Conservation (phyloP, 2,329 filamentous ascomycete species). For the Zopfia rhizophila region DNA sequence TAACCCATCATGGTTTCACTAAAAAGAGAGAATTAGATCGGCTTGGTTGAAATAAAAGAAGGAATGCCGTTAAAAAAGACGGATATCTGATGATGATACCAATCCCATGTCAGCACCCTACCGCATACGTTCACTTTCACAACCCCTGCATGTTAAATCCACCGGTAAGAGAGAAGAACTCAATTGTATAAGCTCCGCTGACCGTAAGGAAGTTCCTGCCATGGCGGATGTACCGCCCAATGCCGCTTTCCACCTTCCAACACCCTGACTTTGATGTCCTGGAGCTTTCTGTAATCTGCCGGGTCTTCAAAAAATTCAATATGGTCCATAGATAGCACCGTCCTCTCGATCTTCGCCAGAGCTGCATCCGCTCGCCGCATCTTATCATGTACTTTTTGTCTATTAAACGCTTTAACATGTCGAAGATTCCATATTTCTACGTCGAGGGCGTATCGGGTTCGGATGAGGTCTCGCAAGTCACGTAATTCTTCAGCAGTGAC, state of each 20-base stretch:
- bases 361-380: constrained; percentile 26
- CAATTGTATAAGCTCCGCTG: too few relatives aligned
- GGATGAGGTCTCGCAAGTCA: constrained; percentile 26
- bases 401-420: constrained; percentile 15
- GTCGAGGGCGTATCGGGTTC: constrained; percentile 26
- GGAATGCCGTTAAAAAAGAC: too few relatives aligned
- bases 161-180: too few relatives aligned
- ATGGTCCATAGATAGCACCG: constrained; percentile 20
- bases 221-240: constrained; percentile 19
- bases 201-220: too few relatives aligned
- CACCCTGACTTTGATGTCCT: constrained; percentile 24
- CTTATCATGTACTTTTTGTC: constrained; percentile 17
- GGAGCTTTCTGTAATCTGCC: constrained; percentile 17
- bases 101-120: too few relatives aligned
- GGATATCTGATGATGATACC: too few relatives aligned
- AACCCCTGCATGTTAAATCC: too few relatives aligned
- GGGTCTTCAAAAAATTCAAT: constrained; percentile 17
- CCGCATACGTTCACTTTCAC: too few relatives aligned
- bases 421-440: constrained; percentile 25
- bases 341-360: constrained; percentile 13
- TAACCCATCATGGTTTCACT: too few relatives aligned
- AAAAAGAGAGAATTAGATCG: too few relatives aligned
- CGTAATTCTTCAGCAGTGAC: constrained; percentile 22
- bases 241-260: constrained; percentile 13
- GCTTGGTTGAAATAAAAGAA: too few relatives aligned